Conservation (phyloP, 2,329 filamentous ascomycete species). For the Sporothrix brunneoviolacea region DNA sequence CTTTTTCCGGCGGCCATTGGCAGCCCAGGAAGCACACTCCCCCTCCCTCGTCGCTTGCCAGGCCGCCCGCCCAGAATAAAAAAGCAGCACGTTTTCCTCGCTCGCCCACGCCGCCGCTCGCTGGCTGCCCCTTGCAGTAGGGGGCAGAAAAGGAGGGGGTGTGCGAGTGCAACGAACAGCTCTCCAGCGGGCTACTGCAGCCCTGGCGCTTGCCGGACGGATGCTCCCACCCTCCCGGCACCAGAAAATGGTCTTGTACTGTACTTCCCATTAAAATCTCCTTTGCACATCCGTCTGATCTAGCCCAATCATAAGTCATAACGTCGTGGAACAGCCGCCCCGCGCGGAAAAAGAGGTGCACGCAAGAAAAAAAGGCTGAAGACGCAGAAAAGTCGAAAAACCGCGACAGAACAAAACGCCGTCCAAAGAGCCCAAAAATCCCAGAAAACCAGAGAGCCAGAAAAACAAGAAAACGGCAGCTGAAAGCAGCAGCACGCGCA, state of each 20-base stretch:
- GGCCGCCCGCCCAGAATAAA: not conserved
- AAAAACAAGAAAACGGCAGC: constrained; percentile 2
- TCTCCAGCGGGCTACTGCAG: constrained; percentile 23
- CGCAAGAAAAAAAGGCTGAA: not conserved
- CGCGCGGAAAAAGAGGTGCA: constrained; percentile 11
- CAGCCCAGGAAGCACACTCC: constrained; percentile 14
- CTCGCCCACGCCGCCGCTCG: not conserved
- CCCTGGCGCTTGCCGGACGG: constrained; percentile 23
- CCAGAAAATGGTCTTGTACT: constrained; percentile 25
- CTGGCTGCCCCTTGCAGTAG: constrained; percentile 16
- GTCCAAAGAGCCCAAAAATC: no score
- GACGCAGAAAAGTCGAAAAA: no score
- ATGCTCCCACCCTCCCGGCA: constrained; percentile 15
- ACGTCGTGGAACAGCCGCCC: constrained; percentile 38
- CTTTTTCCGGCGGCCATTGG: not conserved
- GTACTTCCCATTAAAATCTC: constrained; percentile 34
- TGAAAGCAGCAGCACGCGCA: no score
- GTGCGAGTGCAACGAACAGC: constrained; percentile 8
- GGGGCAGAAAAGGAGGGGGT: constrained; percentile 10
- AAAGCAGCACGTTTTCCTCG: not conserved
- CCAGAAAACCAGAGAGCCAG: no score
- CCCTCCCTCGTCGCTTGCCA: constrained; percentile 15
- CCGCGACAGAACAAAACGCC: no score
- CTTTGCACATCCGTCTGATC: constrained; percentile 25
- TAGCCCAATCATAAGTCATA: constrained; percentile 51